A percentile compares a stretch with the other conserved stretches of the same genome.
These are phyloP conservation scores for Bathelium albidoporum DNA, from an alignment of 495 filamentous ascomycete genomes.

Conservation along the genomic window DNA sequence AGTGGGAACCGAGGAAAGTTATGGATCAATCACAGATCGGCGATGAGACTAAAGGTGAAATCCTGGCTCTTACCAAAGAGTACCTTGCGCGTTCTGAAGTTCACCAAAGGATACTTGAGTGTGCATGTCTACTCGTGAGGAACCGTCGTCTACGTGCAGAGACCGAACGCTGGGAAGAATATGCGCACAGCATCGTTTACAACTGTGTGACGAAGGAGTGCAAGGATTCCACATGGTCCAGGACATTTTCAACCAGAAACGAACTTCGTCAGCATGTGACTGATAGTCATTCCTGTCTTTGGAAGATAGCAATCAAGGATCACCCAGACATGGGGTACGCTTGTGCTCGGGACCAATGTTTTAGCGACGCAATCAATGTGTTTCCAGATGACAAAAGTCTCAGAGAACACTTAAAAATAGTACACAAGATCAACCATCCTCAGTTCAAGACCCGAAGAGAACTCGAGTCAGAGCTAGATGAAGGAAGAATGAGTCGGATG, in stretches of 20 bases:
- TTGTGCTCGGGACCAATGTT: background rate
- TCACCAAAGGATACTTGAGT: constrained; percentile 3
- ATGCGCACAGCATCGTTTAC: constrained; percentile 7
- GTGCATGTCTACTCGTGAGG: constrained; percentile 5
- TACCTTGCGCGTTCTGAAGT: constrained; percentile 8
- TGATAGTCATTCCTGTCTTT: background rate
- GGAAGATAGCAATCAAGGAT: background rate
- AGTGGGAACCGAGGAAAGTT: constrained; percentile 8
- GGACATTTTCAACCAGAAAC: background rate
- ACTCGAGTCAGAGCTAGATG: background rate
- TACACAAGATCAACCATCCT: background rate
- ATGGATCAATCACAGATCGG: background rate
- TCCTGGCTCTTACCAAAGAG: constrained; percentile 3
- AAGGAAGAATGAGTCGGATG: background rate
- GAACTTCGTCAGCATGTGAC: background rate
- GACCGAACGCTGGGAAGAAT: constrained; percentile 13
- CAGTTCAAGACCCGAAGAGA: background rate
- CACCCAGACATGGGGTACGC: background rate
- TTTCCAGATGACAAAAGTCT: background rate
- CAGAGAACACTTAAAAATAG: background rate
- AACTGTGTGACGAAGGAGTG: background rate
- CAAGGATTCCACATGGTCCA: background rate
- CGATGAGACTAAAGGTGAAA: background rate
- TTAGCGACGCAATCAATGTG: background rate
- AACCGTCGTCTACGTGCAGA: constrained; percentile 8